phyloP scores from a whole-genome alignment of 2,329 filamentous ascomycete genomes.

The Colletotrichum sp. region DNA sequence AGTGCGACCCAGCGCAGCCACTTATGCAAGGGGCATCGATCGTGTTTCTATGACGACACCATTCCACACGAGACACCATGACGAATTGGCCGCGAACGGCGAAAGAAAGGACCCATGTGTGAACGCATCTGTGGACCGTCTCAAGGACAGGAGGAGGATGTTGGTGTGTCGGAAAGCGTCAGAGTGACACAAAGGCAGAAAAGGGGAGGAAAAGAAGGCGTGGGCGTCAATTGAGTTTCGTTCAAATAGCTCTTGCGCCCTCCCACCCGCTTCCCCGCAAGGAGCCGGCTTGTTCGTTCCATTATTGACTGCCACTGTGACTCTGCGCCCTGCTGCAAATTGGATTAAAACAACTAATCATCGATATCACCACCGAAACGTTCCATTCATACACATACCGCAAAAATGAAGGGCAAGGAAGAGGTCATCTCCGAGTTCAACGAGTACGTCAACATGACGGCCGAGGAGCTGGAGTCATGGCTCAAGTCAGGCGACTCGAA shows the following conservation, averaged over 20 bases:
- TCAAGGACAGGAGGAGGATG: background rate
- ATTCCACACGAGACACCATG: constrained; percentile 21
- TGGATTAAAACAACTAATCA: background rate
- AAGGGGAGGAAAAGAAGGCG: background rate
- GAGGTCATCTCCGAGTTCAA: constrained; percentile 64
- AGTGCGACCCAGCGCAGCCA: constrained; percentile 11
- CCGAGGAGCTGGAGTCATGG: constrained; percentile 66
- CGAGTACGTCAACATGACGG: constrained; percentile 69
- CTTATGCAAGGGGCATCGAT: constrained; percentile 22
- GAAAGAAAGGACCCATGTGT: background rate
- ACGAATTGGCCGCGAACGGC: constrained; percentile 13
- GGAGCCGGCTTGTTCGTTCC: background rate
- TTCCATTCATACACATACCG: background rate
- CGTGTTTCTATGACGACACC: constrained; percentile 23
- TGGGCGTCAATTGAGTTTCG: constrained; percentile 6
- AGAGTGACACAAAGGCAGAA: background rate
- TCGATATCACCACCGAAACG: background rate
- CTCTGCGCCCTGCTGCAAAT: background rate
- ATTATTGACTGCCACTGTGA: background rate
- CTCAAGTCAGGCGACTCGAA: constrained; percentile 63
- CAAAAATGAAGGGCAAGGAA: constrained; percentile 29
- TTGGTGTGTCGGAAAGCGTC: background rate
- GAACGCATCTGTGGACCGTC: constrained; percentile 7
- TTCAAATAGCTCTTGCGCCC: constrained; percentile 15
- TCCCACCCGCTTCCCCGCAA: background rate